Evolutionary conservation across 306 rosid species (phyloP), one percentile per base, ranked within the genome.

Genomic region (Dalbergia cochinchinensis): DNA sequence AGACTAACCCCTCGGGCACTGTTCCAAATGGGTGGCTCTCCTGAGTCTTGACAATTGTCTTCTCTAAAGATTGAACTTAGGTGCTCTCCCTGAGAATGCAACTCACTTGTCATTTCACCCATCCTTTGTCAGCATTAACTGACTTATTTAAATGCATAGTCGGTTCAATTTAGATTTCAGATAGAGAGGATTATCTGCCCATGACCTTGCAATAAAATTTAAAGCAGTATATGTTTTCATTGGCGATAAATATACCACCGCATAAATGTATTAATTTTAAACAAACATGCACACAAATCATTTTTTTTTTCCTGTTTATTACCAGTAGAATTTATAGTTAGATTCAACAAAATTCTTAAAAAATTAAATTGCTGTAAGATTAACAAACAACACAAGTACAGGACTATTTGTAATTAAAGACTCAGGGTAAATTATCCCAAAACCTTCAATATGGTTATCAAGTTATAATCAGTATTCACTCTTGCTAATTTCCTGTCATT

Each of bases 341-440:
- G 6, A 60, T 34, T 26, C 66, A 61, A 61, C 12, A 60, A 60
- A 59, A 31, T 11, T 60, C 41, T 31, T 8, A 33, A 31, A 57
- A 1, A 60, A 26, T 60, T 8, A 15, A 60, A 33, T 33, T 33
- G 18, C 5, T 34, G 11, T 7, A 62, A 2, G 16, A 58, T 11
- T 12, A 58, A 58, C 8, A 58, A 33, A 66, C 74, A 22, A 55
- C 19, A 41, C 59, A 66, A 54, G 6, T 33, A 41, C 47, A 55
- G 0, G 22, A 54, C 9, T 53, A 53, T 77, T 39, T 55, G 66
- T 18, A 66, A 55, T 55, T 13, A 26, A 20, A 77, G 6, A 19
- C 16, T 51, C 26, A 34, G 55, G 65, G 26, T 5, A 16, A 13
- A 65, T 35, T 54, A 66, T 66, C 73, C 42, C 39, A 76, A 48